These are phyloP conservation scores for Delonix regia DNA, from an alignment of 306 rosid species.

Conservation along the genomic window DNA sequence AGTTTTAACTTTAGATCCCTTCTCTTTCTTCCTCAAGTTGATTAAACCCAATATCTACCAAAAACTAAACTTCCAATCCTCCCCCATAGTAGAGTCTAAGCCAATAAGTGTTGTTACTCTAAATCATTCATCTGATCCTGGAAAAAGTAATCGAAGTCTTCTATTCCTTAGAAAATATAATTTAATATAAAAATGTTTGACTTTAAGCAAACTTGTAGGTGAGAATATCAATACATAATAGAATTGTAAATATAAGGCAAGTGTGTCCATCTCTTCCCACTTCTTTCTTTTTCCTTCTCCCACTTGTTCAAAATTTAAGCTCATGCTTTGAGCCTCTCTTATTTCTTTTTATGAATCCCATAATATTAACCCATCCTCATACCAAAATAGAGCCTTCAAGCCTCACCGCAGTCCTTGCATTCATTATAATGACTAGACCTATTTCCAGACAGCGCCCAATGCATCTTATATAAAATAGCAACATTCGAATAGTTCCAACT, in stretches of 20 bases:
- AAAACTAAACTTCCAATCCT: background rate
- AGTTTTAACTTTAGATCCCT: background rate
- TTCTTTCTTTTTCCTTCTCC: background rate
- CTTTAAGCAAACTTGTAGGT: background rate
- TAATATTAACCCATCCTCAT: background rate
- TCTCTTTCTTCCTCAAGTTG: background rate
- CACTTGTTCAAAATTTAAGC: background rate
- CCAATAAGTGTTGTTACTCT: background rate
- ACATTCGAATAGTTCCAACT: background rate
- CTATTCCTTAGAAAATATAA: too few species aligned
- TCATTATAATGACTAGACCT: background rate
- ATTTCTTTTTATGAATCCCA: background rate
- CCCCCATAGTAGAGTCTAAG: background rate
- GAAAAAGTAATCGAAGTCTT: too few species aligned
- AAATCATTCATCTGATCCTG: too few species aligned
- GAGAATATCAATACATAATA: background rate
- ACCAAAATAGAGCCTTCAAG: background rate
- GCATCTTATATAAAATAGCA: too few species aligned
- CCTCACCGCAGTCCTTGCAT: background rate
- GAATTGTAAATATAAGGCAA: background rate
- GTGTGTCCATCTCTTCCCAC: background rate
- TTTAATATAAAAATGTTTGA: background rate
- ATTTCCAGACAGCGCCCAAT: background rate
- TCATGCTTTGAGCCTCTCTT: background rate
- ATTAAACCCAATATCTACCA: background rate